A percentile compares a stretch with the other conserved stretches of the same genome.
Evolutionary conservation across 371 early-diverging fungal species (phyloP).

Genomic region (Mortierella sp.): DNA sequence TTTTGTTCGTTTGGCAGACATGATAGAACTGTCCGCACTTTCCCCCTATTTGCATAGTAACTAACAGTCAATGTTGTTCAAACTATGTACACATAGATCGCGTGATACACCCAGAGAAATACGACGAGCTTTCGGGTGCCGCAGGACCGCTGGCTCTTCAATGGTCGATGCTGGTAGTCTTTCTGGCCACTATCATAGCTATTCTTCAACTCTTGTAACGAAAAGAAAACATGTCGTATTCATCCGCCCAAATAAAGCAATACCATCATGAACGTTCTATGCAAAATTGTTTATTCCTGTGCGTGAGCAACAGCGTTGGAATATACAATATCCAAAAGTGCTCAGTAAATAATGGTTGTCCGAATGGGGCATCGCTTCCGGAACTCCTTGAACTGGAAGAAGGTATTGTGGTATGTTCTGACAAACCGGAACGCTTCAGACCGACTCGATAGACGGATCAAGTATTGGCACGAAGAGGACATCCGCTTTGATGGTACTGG

Average conservation of each 20-base stretch:
- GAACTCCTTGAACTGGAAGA: slow-evolving; percentile 33
- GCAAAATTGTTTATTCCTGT: not conserved
- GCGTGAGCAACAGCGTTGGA: not conserved
- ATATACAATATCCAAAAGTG: not conserved
- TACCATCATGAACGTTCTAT: not conserved
- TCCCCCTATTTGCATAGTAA: not conserved
- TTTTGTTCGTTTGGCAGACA: slow-evolving; percentile 1
- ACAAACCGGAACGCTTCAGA: slow-evolving; percentile 56
- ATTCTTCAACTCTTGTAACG: not conserved
- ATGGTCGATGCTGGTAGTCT: not conserved
- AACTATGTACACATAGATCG: slow-evolving; percentile 27
- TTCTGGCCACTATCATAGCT: not conserved
- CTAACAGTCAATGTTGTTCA: not conserved
- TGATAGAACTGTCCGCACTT: not conserved
- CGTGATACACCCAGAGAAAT: slow-evolving; percentile 39
- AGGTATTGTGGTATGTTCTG: slow-evolving; percentile 55
- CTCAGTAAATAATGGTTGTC: slow-evolving; percentile 40
- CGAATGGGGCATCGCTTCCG: slow-evolving; percentile 47
- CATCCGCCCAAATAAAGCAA: not conserved
- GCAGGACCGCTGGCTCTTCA: not conserved
- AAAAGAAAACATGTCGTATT: no score
- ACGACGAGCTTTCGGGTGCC: slow-evolving; percentile 21
- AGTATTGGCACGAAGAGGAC: slow-evolving; percentile 40
- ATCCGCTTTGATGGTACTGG: slow-evolving; percentile 38
- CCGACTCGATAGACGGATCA: slow-evolving; percentile 52